Base-by-base conservation (phyloP, 2,329 filamentous ascomycete species). In the Xylariaceae sp. region DNA sequence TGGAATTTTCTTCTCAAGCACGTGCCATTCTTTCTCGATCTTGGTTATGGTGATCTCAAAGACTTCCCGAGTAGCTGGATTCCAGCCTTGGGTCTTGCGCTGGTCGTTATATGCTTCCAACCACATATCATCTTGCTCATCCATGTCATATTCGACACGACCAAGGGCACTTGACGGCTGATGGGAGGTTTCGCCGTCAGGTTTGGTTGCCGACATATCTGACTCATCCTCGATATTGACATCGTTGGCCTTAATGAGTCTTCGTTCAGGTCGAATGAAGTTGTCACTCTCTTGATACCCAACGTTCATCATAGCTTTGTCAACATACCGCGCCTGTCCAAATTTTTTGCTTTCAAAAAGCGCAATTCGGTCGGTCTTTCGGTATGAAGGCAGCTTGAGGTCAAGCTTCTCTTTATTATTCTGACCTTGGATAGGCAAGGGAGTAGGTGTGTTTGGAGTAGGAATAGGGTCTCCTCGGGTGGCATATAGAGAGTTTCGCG, bases 1-100 rank as follows among this genome's bases (percentile, higher is more conserved):
- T 0, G 93, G 93, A 59, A 98, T 97, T 46, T 89, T 79, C 69
- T 95, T 96, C 64, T 98, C 93, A 7, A 98, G 72, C 4, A 88
- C 87, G 63, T 97, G 89, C 88, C 93, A 98, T 63, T 97, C 91
- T 66, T 96, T 96, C 64, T 98, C 93, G 45, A 98, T 96, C 64
- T 96, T 96, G 9, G 93, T 98, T 68, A 98, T 94, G 13, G 90
- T 94, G 48, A 97, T 94, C 63, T 98, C 93, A 57, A 98, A 96
- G 38, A 96, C 81, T 48, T 95, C 90, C 16, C 90, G 87, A 37
- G 90, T 94, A 55, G 98, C 93, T 2, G 82, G 74, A 52, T 94
- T 88, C 17, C 88, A 79, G 34, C 84, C 81, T 51, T 85, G 79
- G 18, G 78, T 75, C 60, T 83, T 87, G 43, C 93, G 81, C 55